phyloP scores from a whole-genome alignment of 129 eudicot species.

The Dittrichia graveolens region DNA sequence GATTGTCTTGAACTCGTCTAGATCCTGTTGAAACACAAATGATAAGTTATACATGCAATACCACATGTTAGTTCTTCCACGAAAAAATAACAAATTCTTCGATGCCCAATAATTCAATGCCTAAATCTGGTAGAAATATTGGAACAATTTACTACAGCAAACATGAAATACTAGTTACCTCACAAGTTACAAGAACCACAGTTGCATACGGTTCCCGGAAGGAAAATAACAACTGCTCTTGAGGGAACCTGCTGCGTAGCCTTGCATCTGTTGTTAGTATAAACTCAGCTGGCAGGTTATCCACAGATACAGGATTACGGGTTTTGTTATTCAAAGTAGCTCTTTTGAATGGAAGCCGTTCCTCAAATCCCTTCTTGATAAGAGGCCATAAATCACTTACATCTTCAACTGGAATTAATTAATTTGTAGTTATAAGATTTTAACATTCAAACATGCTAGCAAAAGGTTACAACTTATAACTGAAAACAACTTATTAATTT shows the following conservation, averaged over 20 bases:
- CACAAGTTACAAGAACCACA: slow-evolving; percentile 90
- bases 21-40: slow-evolving; percentile 57
- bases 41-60: too few species aligned
- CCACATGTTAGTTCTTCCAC: too few species aligned
- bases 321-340: slow-evolving; percentile 89
- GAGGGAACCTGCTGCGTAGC: slow-evolving; percentile 96
- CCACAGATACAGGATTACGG: slow-evolving; percentile 81
- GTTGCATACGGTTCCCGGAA: slow-evolving; percentile 98
- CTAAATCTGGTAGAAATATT: not conserved
- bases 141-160: not conserved
- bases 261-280: slow-evolving; percentile 95
- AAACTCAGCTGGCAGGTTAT: slow-evolving; percentile 73
- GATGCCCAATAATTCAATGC: not conserved
- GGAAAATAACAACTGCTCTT: slow-evolving; percentile 88
- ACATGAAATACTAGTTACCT: slow-evolving; percentile 53
- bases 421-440: slow-evolving; percentile 10
- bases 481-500: slow-evolving; percentile 3
- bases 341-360: slow-evolving; percentile 72
- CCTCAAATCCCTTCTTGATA: slow-evolving; percentile 81
- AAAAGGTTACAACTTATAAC: slow-evolving; percentile 8
- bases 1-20: slow-evolving; percentile 96
- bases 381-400: slow-evolving; percentile 96
- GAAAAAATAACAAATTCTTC: too few species aligned
- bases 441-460: not conserved
- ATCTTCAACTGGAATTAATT: slow-evolving; percentile 80